These are phyloP conservation scores for Graphilbum sp. DNA, from an alignment of 2,329 filamentous ascomycete genomes.

Conservation along the genomic window DNA sequence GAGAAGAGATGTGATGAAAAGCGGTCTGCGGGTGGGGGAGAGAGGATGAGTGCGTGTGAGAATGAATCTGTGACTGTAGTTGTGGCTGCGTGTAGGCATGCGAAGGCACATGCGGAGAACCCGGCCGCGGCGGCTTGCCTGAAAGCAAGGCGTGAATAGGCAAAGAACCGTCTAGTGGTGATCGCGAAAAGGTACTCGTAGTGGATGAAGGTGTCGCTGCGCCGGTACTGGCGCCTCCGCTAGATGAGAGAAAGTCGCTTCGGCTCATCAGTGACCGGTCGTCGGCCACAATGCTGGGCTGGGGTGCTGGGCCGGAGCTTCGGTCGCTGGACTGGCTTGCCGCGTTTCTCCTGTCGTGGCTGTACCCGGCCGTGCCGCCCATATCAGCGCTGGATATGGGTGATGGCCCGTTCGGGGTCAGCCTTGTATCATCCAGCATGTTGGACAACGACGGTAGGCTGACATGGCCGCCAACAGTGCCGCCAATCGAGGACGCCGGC, in stretches of 20 bases:
- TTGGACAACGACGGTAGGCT: conserved; percentile 30
- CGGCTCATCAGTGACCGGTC: neutral
- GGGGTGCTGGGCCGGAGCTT: neutral
- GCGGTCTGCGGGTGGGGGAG: neutral
- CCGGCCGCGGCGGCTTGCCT: conserved; percentile 4
- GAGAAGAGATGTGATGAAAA: neutral
- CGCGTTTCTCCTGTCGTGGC: too few relatives aligned
- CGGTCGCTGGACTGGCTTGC: too few relatives aligned
- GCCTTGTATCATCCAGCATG: conserved; percentile 23
- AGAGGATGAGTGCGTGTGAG: neutral
- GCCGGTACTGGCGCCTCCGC: conserved; percentile 17
- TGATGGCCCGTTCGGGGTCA: conserved; percentile 8
- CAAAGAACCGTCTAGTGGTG: conserved; percentile 31
- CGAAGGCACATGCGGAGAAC: neutral
- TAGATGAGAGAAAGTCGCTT: neutral
- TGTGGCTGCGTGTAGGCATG: neutral
- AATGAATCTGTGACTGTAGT: neutral
- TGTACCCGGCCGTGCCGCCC: too few relatives aligned
- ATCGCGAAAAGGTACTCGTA: conserved; percentile 19
- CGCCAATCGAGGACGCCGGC: neutral
- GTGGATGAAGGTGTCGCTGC: conserved; percentile 23
- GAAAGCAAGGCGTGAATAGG: conserved; percentile 36
- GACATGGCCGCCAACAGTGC: conserved; percentile 13
- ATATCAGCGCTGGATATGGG: neutral
- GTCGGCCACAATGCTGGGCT: neutral